Base-by-base conservation (phyloP, 2,329 filamentous ascomycete species). In the Amesomyces nigricolor region DNA sequence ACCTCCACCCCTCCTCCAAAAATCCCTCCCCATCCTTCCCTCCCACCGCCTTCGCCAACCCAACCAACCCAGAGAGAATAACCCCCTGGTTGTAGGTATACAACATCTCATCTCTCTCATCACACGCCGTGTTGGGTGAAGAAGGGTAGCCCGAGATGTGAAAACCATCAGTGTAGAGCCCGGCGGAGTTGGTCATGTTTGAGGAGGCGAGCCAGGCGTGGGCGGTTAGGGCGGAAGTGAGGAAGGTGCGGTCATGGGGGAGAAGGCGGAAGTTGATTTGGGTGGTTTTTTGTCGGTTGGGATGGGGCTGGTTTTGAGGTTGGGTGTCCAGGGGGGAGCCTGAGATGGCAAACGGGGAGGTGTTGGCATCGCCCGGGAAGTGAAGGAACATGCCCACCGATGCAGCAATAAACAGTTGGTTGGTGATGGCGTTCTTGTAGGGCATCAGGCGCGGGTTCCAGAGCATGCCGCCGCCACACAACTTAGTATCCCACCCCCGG, bases 31-130 rank as follows among this genome's bases (percentile, higher is more conserved):
- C 22, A 26, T 26, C 22, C 69, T n/a, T 83, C 80, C 11, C 87
- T 87, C 0, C 89, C 96, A 13, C 22, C 22, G 83, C 84, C 59
- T 88, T 80, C 82, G 88, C 96, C 0, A 96, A 77, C 1, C 86
- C 88, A 35, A 89, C 82, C 53, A 90, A 81, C 11, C 90, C 91
- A 4, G 88, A 91, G 19, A 96, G 79, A 1, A 97, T 66, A 4
- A 96, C 90, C 19, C 91, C 92, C 70, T 97, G 92, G 71, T 97
- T 97, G 74, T 97, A 96, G 0, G 91, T 95, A 71, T 91, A 96
- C 8, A 96, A 87, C 85, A 91, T 92, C 63, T 91, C 83, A 69
- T 96, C 89, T 47, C 91, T 82, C 48, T 81, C 70, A 67, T 96
- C 89, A 69, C 92, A 96, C 60, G 82, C 78, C 0, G 81, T 85